A percentile compares a stretch with the other conserved stretches of the same genome.
These are phyloP conservation scores for Pestalotiopsis sp. DNA, from an alignment of 2,329 filamentous ascomycete genomes.

Conservation along the genomic window DNA sequence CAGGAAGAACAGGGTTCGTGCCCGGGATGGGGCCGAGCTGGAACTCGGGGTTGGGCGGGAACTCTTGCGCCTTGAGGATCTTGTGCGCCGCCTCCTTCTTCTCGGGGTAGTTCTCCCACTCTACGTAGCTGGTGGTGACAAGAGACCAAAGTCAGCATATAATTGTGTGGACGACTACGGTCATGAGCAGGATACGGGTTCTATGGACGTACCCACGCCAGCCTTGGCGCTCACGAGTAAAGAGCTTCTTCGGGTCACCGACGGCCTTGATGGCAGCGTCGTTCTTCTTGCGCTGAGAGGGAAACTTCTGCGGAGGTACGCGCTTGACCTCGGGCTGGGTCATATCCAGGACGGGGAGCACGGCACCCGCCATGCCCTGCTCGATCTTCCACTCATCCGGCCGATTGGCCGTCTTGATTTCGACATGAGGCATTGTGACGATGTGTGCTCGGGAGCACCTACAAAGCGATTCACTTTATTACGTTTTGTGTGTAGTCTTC, in stretches of 20 bases:
- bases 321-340: conserved; percentile 37
- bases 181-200: background rate
- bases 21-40: conserved; percentile 56
- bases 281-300: conserved; percentile 37
- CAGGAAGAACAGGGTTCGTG: conserved; percentile 60
- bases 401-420: conserved; percentile 6
- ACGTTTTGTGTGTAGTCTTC: background rate
- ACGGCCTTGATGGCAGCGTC: conserved; percentile 42
- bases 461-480: background rate
- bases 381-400: conserved; percentile 58
- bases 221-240: conserved; percentile 13
- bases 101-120: conserved; percentile 72
- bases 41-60: conserved; percentile 56
- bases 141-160: background rate
- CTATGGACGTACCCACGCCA: conserved; percentile 49
- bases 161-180: background rate
- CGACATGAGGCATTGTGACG: background rate
- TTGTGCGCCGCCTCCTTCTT: conserved; percentile 64
- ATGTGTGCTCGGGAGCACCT: background rate
- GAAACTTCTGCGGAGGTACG: conserved; percentile 28
- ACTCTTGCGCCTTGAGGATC: conserved; percentile 54
- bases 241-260: conserved; percentile 32
- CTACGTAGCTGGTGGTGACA: conserved; percentile 26
- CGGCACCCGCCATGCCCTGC: conserved; percentile 49
- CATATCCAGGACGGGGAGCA: conserved; percentile 50